Conservation (phyloP, 352 stramenopile genomes). For the Pythium periplocum region DNA sequence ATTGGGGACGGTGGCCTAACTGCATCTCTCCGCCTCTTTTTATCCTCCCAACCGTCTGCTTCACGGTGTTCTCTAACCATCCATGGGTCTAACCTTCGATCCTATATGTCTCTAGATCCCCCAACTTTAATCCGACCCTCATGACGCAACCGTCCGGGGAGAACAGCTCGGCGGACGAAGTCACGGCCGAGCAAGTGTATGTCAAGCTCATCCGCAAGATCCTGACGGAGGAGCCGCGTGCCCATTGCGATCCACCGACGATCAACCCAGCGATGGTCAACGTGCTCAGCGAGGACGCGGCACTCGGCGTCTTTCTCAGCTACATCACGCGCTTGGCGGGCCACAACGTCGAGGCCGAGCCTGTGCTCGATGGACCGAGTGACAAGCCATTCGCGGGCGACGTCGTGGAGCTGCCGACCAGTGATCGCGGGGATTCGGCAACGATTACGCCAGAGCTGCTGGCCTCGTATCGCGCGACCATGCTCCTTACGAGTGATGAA, state of each 20-base stretch:
- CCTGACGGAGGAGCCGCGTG: conserved; percentile 40
- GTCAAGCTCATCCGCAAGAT: conserved; percentile 30
- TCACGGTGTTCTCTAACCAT: too few species aligned
- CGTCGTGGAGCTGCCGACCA: background rate
- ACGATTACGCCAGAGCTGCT: conserved; percentile 55
- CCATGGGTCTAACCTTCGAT: too few species aligned
- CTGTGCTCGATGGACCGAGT: conserved; percentile 33
- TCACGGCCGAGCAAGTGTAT: conserved; percentile 28
- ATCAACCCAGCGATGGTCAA: conserved; percentile 57
- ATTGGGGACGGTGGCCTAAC: too few species aligned
- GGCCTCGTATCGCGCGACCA: conserved; percentile 80
- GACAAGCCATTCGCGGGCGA: background rate
- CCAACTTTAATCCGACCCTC: background rate
- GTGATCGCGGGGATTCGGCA: conserved; percentile 11
- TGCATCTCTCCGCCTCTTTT: too few species aligned
- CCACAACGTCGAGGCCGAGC: conserved; percentile 19
- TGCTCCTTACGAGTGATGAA: conserved; percentile 87
- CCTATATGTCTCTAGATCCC: too few species aligned
- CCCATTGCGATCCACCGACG: conserved; percentile 8
- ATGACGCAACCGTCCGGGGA: conserved; percentile 10
- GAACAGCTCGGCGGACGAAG: conserved; percentile 14
- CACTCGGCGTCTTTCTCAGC: conserved; percentile 44
- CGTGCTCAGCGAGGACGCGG: conserved; percentile 53
- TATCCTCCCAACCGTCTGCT: too few species aligned
- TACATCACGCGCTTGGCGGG: conserved; percentile 62